phyloP scores from a whole-genome alignment of 306 rosid species.

The Vigna nakashimae region DNA sequence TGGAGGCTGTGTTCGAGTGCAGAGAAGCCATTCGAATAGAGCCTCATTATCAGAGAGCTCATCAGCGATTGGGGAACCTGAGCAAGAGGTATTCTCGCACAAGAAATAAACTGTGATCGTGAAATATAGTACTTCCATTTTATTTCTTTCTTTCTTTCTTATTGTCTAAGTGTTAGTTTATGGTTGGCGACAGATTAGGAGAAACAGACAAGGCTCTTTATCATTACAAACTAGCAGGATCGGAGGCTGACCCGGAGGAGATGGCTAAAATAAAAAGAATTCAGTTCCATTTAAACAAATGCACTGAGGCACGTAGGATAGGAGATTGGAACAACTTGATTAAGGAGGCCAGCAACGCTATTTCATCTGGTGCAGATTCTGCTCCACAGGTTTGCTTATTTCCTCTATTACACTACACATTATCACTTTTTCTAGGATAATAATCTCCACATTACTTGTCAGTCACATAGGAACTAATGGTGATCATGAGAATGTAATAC shows the following conservation, averaged over 20 bases:
- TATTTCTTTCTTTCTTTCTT: not conserved
- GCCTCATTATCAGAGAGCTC: conserved; percentile 84
- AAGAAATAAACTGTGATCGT: not conserved
- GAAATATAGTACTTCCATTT: not conserved
- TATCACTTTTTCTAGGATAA: not conserved
- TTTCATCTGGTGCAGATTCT: conserved; percentile 81
- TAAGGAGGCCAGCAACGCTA: conserved; percentile 55
- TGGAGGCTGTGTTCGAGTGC: conserved; percentile 84
- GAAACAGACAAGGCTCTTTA: conserved; percentile 71
- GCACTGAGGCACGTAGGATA: conserved; percentile 77
- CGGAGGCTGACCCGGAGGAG: conserved; percentile 74
- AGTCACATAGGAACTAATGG: too few relatives aligned
- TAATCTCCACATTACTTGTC: not conserved
- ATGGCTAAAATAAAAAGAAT: conserved; percentile 59
- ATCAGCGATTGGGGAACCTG: conserved; percentile 74
- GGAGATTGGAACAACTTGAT: conserved; percentile 80
- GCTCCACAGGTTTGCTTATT: conserved; percentile 69
- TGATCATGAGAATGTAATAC: not conserved
- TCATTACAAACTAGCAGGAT: conserved; percentile 76
- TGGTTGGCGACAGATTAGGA: conserved; percentile 64
- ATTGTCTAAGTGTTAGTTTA: not conserved
- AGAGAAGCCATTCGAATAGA: conserved; percentile 80
- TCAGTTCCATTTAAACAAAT: conserved; percentile 67
- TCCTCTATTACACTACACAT: not conserved
- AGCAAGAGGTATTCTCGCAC: conserved; percentile 55